Evolutionary conservation across 2,329 filamentous ascomycete species (phyloP), one percentile per base, ranked within the genome.

Genomic region (Cyclaneusma minus): DNA sequence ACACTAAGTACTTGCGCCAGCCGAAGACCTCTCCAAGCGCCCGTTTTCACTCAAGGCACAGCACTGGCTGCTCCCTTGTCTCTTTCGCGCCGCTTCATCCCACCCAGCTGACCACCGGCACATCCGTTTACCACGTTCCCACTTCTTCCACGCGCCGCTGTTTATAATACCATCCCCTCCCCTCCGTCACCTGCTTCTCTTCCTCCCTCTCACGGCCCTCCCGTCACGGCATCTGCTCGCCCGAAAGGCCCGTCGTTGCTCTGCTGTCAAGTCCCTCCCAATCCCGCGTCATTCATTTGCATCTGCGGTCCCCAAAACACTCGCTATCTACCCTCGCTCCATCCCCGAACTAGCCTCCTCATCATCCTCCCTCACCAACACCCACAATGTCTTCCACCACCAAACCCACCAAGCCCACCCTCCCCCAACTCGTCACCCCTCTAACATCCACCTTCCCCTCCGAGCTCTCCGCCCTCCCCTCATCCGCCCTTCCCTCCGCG

Each of bases 391-490:
- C 40, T 38, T 33, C 42, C 22, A 39, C 37, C 11, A 38, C 36
- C 29, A 47, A 48, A 31, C 68, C 37, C 11, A 38, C 36, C 29
- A 47, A 48, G 31, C 68, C 68, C 41, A 74, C 64, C 63, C 59
- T 70, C 44, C 53, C 62, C 40, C 64, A 67, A 53, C 60, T 76
- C 49, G 59, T 64, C 40, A 75, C 70, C 38, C 68, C 69, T 26
- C 54, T 68, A 50, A 68, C 68, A 35, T 64, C 62, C 35, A 66
- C 60, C 22, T 72, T 71, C 41, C 67, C 66, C 16, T 67, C 62
- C 5, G 60, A 65, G 36, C 48, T 77, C 51, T 43, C 64, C 62
- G 49, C 61, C 63, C 38, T 61, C 64, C 32, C 73, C n/a, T n/a
- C n/a, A n/a, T 43, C 64, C 62, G 49, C 61, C 63, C 38, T 61